phyloP scores from a whole-genome alignment of 1,284 basidiomycete genomes.

The Serendipita sp. region DNA sequence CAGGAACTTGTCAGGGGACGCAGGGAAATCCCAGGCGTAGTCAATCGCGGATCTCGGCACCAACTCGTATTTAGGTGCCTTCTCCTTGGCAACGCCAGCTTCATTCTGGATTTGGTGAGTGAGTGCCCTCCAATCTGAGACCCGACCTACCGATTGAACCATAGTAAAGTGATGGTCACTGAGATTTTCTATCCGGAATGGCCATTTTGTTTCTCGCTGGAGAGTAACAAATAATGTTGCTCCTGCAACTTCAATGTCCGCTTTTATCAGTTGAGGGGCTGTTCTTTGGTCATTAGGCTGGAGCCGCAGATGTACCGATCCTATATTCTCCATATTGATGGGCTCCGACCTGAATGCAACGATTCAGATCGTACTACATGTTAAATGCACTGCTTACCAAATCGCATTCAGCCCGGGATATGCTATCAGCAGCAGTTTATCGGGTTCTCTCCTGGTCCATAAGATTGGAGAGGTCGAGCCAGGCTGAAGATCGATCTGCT shows the following conservation, averaged over 20 bases:
- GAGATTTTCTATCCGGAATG: conserved; percentile 83
- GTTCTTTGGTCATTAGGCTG: conserved; percentile 12
- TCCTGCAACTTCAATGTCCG: conserved; percentile 74
- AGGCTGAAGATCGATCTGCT: conserved; percentile 37
- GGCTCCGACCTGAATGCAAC: conserved; percentile 62
- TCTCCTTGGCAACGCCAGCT: not conserved
- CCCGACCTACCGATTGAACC: conserved; percentile 52
- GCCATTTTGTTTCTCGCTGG: conserved; percentile 65
- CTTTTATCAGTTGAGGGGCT: conserved; percentile 51
- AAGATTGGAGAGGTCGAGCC: conserved; percentile 62
- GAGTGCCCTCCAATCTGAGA: not conserved
- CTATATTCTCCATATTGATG: conserved; percentile 87
- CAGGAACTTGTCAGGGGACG: conserved; percentile 72
- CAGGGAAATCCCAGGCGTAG: conserved; percentile 95
- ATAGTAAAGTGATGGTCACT: conserved; percentile 63
- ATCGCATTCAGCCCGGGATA: conserved; percentile 71
- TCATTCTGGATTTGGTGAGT: not conserved
- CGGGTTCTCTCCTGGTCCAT: conserved; percentile 48
- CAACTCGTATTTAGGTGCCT: conserved; percentile 36
- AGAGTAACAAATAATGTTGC: conserved; percentile 83
- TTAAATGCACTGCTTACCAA: conserved; percentile 44
- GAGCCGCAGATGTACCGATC: conserved; percentile 68
- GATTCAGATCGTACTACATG: not conserved
- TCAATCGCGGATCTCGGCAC: conserved; percentile 40
- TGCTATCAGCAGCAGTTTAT: conserved; percentile 69